Base-by-base conservation (phyloP, 768 basidiomycete genomes). In the Pulveroboletus sp. region DNA sequence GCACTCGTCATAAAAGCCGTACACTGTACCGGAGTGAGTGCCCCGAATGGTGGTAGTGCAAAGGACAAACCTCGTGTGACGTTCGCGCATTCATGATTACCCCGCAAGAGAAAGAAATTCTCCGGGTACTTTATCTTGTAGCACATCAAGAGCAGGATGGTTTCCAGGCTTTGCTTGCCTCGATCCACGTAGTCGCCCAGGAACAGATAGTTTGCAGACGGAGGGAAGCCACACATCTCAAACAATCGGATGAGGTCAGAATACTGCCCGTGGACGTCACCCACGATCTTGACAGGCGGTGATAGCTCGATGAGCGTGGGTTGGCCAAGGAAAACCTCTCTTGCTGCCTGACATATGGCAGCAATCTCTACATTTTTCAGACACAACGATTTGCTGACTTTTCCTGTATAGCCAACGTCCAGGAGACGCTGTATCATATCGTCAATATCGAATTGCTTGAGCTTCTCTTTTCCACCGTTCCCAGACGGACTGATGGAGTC, bases 81-180 rank as follows among this genome's bases (percentile, higher is more conserved):
- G 63, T 98, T 98, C 40, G 96, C 96, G 65, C 95, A 97, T 75
- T 99, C 96, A 68, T 99, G 96, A 69, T 99, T 99, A 36, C 96
- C 96, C 63, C 96, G 81, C 45, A 99, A 73, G 32, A 99, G 78
- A 76, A 98, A 98, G 75, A 99, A 98, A 74, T 98, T 98, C 74
- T 99, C 96, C 8, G 96, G 96, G 71, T 94, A 99, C 71, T 98
- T 98, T 76, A 99, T 91, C 78, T 99, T 99, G 83, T 97, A 98
- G 71, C 96, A 98, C 35, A 98, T 76, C 34, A 99, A 77, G 42
- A 99, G 81, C 22, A 98, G 82, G 64, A 99, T 98, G 14, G 96
- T 98, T 71, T 99, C 96, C 52, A 99, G 81, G 62, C 90, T 93
- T 73, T 98, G 95, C 73, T 98, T 98, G 26, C 96, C 96, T 55